A percentile compares a stretch with the other conserved stretches of the same genome.
Conservation (phyloP, 2,329 filamentous ascomycete species). For the Aspergillus jensenii region DNA sequence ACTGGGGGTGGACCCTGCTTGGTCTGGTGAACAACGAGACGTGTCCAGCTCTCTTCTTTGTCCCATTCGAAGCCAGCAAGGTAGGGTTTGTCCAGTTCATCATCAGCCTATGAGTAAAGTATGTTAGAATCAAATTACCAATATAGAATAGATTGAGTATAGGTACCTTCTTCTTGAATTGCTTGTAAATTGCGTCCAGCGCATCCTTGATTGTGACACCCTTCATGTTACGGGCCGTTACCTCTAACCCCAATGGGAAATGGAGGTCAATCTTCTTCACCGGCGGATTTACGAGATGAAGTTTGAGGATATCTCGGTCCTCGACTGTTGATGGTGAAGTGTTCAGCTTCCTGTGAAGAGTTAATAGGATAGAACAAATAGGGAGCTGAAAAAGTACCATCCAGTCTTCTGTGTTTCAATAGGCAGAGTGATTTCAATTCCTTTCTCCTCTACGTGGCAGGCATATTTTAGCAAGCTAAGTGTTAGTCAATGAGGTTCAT, state of each 20-base stretch:
- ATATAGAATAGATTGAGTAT: neutral
- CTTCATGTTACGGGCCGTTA: constrained; percentile 86
- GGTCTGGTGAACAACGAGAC: constrained; percentile 81
- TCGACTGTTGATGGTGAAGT: constrained; percentile 75
- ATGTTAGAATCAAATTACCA: neutral
- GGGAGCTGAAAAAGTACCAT: constrained; percentile 24
- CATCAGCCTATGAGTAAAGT: constrained; percentile 65
- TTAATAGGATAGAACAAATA: constrained; percentile 1
- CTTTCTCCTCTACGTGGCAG: constrained; percentile 25
- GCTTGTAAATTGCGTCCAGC: constrained; percentile 91
- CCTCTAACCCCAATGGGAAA: constrained; percentile 83
- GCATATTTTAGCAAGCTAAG: neutral
- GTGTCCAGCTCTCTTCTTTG: constrained; percentile 85
- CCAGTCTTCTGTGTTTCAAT: constrained; percentile 39
- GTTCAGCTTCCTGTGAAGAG: constrained; percentile 79
- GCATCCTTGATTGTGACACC: constrained; percentile 98
- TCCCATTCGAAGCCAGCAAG: constrained; percentile 97
- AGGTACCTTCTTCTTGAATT: constrained; percentile 91
- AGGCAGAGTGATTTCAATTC: constrained; percentile 33
- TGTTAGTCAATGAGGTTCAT: neutral
- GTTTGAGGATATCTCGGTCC: constrained; percentile 80
- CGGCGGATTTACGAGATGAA: constrained; percentile 73
- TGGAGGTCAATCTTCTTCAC: constrained; percentile 94
- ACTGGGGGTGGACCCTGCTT: constrained; percentile 58
- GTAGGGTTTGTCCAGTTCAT: constrained; percentile 84